These are phyloP conservation scores for Candida germanica DNA, from an alignment of 805 yeast species.

Conservation along the genomic window DNA sequence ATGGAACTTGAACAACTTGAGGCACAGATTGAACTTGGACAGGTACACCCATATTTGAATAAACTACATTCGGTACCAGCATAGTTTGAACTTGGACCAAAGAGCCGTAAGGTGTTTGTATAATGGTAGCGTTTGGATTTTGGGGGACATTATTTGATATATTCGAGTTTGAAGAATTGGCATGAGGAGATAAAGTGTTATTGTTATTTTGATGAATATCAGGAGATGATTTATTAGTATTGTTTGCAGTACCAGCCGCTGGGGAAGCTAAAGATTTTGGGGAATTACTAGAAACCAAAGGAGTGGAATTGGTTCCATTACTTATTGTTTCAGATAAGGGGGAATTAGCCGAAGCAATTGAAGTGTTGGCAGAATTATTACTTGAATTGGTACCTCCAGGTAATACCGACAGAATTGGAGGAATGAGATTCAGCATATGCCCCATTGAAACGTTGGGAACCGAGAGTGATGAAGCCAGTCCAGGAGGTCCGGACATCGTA, in stretches of 20 bases:
- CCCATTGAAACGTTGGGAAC: too few species aligned
- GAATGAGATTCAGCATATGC: conserved; percentile 7
- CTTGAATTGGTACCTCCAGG: neutral
- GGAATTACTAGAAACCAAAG: neutral
- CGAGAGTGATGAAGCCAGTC: too few species aligned
- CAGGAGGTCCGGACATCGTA: neutral
- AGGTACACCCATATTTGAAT: conserved; percentile 15
- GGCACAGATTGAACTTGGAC: conserved; percentile 14
- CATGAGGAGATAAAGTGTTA: conserved; percentile 1
- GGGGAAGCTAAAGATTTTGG: neutral
- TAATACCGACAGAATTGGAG: conserved; percentile 6
- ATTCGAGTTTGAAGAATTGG: conserved; percentile 1
- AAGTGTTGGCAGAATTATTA: neutral
- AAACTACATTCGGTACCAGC: conserved; percentile 11
- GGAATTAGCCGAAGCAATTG: neutral
- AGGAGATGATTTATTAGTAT: neutral
- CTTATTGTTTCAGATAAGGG: neutral
- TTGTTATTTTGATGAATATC: neutral
- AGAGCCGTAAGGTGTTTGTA: conserved; percentile 28
- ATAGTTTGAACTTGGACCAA: conserved; percentile 23
- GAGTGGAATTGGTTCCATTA: neutral
- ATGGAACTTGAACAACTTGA: conserved; percentile 15
- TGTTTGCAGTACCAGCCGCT: neutral
- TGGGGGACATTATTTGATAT: conserved; percentile 8
- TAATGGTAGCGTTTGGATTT: conserved; percentile 8